phyloP scores from a whole-genome alignment of 2,329 filamentous ascomycete genomes.

The Ophiosphaerella korrae region DNA sequence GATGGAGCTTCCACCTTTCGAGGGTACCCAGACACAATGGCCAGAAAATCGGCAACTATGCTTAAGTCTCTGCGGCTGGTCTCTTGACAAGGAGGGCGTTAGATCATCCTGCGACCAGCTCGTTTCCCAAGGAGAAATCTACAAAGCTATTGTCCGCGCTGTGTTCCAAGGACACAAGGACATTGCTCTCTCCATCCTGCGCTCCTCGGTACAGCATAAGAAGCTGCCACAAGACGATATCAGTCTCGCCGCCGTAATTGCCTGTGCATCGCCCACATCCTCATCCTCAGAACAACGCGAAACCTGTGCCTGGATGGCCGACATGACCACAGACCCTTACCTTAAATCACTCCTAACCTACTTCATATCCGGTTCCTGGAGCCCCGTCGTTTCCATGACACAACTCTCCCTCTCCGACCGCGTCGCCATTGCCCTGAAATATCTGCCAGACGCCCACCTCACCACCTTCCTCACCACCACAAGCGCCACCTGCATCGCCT shows the following conservation, averaged over 20 bases:
- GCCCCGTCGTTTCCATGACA: conserved; percentile 71
- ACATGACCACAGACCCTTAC: conserved; percentile 74
- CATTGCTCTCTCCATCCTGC: conserved; percentile 72
- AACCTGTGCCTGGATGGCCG: conserved; percentile 65
- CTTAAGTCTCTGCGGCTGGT: conserved; percentile 75
- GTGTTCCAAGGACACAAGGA: conserved; percentile 74
- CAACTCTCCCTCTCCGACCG: conserved; percentile 77
- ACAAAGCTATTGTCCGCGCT: conserved; percentile 76
- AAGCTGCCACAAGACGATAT: conserved; percentile 60
- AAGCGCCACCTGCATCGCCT: conserved; percentile 63
- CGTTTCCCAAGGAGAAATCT: conserved; percentile 63
- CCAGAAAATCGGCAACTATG: conserved; percentile 76
- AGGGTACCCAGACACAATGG: conserved; percentile 66
- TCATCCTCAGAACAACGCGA: conserved; percentile 63
- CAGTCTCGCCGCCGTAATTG: conserved; percentile 55
- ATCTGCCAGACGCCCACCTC: conserved; percentile 64
- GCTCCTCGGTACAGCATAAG: conserved; percentile 69
- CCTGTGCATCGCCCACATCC: conserved; percentile 48
- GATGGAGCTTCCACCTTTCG: conserved; percentile 65
- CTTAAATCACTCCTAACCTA: conserved; percentile 79
- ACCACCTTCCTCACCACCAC: conserved; percentile 55
- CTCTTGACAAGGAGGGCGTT: conserved; percentile 60
- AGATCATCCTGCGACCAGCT: conserved; percentile 57
- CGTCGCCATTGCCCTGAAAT: conserved; percentile 72
- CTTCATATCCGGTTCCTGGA: conserved; percentile 78